A percentile compares a stretch with the other conserved stretches of the same genome.
phyloP scores from a whole-genome alignment of 768 basidiomycete species.

The Agrocybe pediades region DNA sequence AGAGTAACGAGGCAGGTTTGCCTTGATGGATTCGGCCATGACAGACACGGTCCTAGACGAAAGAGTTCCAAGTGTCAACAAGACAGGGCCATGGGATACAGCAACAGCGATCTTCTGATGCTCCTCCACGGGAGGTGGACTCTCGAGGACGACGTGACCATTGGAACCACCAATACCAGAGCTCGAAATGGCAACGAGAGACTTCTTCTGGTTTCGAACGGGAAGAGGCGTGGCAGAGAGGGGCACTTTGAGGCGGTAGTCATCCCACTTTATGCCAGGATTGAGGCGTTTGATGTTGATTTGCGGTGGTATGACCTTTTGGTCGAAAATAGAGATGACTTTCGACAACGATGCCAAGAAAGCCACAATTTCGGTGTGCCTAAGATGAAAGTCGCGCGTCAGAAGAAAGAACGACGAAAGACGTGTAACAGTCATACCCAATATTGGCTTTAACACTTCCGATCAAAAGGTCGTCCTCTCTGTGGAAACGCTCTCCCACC shows the following conservation, averaged over 20 bases:
- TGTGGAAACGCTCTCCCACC: slow-evolving; percentile 38
- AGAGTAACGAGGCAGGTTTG: slow-evolving; percentile 1
- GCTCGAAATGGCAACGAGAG: slow-evolving; percentile 41
- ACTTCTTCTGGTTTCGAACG: slow-evolving; percentile 19
- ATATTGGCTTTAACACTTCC: slow-evolving; percentile 51
- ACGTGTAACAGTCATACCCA: slow-evolving; percentile 29
- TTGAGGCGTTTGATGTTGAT: slow-evolving; percentile 37
- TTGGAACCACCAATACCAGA: slow-evolving; percentile 48
- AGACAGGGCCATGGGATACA: slow-evolving; percentile 18
- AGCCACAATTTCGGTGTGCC: slow-evolving; percentile 42
- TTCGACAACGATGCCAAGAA: slow-evolving; percentile 48
- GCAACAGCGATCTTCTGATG: background rate
- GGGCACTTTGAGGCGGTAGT: slow-evolving; percentile 37
- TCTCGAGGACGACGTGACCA: slow-evolving; percentile 41
- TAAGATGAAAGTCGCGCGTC: slow-evolving; percentile 13
- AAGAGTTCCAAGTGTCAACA: slow-evolving; percentile 37
- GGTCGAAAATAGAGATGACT: slow-evolving; percentile 39
- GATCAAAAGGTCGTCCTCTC: slow-evolving; percentile 33
- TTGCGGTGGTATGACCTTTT: slow-evolving; percentile 38
- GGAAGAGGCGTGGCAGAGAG: slow-evolving; percentile 26
- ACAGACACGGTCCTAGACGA: slow-evolving; percentile 25
- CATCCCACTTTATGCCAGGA: slow-evolving; percentile 39
- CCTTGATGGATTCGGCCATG: slow-evolving; percentile 8
- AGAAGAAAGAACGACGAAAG: background rate
- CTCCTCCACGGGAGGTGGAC: slow-evolving; percentile 23